These are phyloP conservation scores for Polyplosphaeria fusca DNA, from an alignment of 495 filamentous ascomycete species.

Conservation along the genomic window DNA sequence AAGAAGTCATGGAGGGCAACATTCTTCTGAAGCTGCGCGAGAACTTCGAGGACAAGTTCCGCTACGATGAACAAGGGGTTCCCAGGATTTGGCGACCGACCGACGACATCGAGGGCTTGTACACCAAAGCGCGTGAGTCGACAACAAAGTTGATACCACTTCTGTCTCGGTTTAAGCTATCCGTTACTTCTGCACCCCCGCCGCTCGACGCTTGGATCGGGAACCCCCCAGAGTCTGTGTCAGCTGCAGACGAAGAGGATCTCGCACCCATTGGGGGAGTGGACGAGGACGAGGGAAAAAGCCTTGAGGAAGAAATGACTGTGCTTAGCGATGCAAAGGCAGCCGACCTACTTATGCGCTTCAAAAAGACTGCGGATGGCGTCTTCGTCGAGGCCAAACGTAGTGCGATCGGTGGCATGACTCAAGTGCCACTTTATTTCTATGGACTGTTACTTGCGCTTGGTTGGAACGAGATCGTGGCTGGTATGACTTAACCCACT, in stretches of 20 bases:
- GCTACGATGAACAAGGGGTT: conserved; percentile 92
- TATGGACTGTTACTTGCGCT: conserved; percentile 83
- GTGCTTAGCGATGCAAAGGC: conserved; percentile 81
- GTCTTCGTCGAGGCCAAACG: conserved; percentile 97
- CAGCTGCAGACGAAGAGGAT: conserved; percentile 85
- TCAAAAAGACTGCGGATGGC: conserved; percentile 95
- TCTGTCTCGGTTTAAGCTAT: conserved; percentile 75
- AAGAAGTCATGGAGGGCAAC: conserved; percentile 97
- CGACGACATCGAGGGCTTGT: conserved; percentile 94
- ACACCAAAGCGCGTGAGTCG: conserved; percentile 84
- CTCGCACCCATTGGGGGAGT: conserved; percentile 80
- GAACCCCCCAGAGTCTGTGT: conserved; percentile 67
- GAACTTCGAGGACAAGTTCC: conserved; percentile 99
- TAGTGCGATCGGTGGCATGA: conserved; percentile 90
- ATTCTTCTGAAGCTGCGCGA: conserved; percentile 91
- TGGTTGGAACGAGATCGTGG: conserved; percentile 95
- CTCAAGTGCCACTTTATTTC: conserved; percentile 92
- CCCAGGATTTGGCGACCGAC: conserved; percentile 95
- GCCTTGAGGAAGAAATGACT: conserved; percentile 92
- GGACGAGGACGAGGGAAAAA: conserved; percentile 90
- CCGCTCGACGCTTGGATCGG: conserved; percentile 81
- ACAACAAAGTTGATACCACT: conserved; percentile 87
- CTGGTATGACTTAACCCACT: conserved; percentile 57
- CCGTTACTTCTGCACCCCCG: conserved; percentile 66
- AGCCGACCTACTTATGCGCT: conserved; percentile 85